A percentile compares a stretch with the other conserved stretches of the same genome.
Evolutionary conservation across 1,284 basidiomycete genomes (phyloP).

Genomic region (Austroboletus novae-zelandiae): DNA sequence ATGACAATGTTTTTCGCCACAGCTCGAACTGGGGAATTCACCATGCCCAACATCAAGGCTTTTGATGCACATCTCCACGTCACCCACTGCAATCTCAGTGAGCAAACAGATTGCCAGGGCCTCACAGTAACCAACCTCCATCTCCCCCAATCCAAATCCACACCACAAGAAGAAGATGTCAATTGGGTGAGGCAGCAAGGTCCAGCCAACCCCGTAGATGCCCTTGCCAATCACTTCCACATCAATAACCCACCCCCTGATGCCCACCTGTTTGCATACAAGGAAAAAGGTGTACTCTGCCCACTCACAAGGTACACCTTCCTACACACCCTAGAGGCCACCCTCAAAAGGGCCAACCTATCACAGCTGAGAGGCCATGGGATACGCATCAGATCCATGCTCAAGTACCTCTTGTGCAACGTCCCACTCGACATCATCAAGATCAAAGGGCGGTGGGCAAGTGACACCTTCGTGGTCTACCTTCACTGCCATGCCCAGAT

Average conservation of each 20-base stretch:
- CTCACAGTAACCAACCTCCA: background rate
- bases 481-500: background rate
- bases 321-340: background rate
- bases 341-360: background rate
- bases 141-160: background rate
- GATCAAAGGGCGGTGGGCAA: background rate
- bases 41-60: slow-evolving; percentile 6
- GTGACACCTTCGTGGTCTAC: too few relatives aligned
- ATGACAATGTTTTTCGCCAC: slow-evolving; percentile 34
- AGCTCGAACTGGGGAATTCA: slow-evolving; percentile 36
- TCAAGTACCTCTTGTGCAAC: background rate
- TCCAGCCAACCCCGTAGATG: background rate
- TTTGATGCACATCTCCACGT: background rate
- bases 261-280: background rate
- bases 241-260: background rate
- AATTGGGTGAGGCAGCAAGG: background rate
- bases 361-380: background rate
- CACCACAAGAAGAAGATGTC: background rate
- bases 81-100: background rate
- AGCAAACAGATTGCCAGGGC: background rate
- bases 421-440: background rate
- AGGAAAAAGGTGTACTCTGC: background rate
- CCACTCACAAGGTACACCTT: background rate
- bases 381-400: background rate
- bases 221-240: background rate